phyloP scores from a whole-genome alignment of 2,329 filamentous ascomycete species.

The Helminthosporium solani region DNA sequence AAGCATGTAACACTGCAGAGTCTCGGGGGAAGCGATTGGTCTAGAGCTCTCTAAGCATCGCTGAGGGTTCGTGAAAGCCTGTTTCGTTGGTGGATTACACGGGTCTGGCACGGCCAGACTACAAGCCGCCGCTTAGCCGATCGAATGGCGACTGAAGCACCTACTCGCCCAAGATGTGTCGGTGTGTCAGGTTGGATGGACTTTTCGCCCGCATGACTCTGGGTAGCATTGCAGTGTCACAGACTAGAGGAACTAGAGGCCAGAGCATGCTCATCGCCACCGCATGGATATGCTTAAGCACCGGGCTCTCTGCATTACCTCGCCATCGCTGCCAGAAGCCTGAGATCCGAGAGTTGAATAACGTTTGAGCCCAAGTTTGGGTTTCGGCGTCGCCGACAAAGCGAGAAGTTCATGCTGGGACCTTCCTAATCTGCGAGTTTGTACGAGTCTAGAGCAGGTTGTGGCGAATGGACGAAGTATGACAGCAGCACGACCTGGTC shows the following conservation, averaged over 20 bases:
- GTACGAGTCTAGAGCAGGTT: slow-evolving; percentile 7
- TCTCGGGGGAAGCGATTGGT: slow-evolving; percentile 5
- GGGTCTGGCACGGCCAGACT: slow-evolving; percentile 8
- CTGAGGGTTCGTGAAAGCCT: neutral
- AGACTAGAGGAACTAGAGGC: slow-evolving; percentile 3
- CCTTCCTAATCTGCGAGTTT: slow-evolving; percentile 3
- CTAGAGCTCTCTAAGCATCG: slow-evolving; percentile 6
- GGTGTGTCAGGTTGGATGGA: slow-evolving; percentile 5
- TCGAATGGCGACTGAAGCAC: slow-evolving; percentile 4
- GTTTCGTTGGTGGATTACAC: slow-evolving; percentile 9
- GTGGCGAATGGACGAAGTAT: slow-evolving; percentile 6
- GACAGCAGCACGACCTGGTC: slow-evolving; percentile 6
- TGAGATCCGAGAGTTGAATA: slow-evolving; percentile 5
- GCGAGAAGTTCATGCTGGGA: slow-evolving; percentile 1
- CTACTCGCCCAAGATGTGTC: slow-evolving; percentile 7
- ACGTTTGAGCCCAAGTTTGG: slow-evolving; percentile 11
- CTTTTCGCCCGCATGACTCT: slow-evolving; percentile 10
- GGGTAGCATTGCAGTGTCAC: slow-evolving; percentile 12
- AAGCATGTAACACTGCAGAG: slow-evolving; percentile 2
- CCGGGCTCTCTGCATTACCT: slow-evolving; percentile 11
- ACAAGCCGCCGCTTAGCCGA: slow-evolving; percentile 7
- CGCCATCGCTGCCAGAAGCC: slow-evolving; percentile 5
- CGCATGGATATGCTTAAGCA: slow-evolving; percentile 8
- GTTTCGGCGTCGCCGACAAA: slow-evolving; percentile 12
- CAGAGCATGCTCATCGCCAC: slow-evolving; percentile 5